Base-by-base conservation (phyloP, 2,329 filamentous ascomycete genomes). In the Annulohypoxylon truncatum region DNA sequence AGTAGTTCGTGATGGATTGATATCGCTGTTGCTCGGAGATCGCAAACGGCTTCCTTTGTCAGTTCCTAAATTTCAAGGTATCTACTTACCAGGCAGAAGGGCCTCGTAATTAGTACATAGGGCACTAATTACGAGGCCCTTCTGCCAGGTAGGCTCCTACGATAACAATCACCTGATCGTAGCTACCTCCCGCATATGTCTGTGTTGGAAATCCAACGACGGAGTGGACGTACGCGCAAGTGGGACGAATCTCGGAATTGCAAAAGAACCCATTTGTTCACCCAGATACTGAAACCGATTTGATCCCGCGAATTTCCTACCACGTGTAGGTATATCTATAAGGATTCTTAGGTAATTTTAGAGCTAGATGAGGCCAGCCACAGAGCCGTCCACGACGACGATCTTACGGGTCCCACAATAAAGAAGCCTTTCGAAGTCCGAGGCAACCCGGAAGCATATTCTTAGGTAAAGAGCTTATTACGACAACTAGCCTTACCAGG, bases 381-480 rank as follows among this genome's bases (percentile, higher is more conserved):
- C 12, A 40, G 15, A 10, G 15, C 3, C n/a, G n/a, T 40, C 35
- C 7, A 18, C 33, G 31, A 15, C n/a, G 28, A 20, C 42, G 52
- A 52, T 47, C 29, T 47, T 2, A 15, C 12, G 52, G 22, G 52
- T 9, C 24, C 53, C 20, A 22, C 22, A 54, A 18, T 31, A 18
- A 38, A 20, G 48, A 6, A 22, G 42, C 13, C 42, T 24, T 15
- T 48, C 18, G 38, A 31, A 52, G 1, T 20, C 26, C 33, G 40
- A 13, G 33, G 22, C 4, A 33, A n/a, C n/a, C n/a, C n/a, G n/a
- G n/a, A n/a, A n/a, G 22, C 7, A 12, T 10, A 10, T 18, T 40
- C 28, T 51, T 38, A 12, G 31, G 40, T 15, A 31, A 46, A 46
- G 56, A 64, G 61, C 53, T 61, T 67, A 67, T 65, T 67, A 56